phyloP scores from a whole-genome alignment of 2,329 filamentous ascomycete species.

The Phialophora macrospora region DNA sequence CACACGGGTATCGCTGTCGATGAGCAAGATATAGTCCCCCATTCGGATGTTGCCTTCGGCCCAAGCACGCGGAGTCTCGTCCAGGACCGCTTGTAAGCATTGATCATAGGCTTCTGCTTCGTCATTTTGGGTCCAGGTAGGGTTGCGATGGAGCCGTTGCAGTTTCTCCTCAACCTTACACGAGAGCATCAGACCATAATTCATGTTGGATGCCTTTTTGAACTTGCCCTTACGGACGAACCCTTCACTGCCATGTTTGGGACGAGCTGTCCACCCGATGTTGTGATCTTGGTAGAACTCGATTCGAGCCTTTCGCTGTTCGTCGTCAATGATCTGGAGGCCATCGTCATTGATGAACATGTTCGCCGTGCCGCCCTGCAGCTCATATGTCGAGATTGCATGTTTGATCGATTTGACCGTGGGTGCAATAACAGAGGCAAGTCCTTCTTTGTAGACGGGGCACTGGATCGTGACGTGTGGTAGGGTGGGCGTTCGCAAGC shows the following conservation, averaged over 20 bases:
- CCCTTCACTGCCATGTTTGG: slow-evolving; percentile 64
- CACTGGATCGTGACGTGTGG: slow-evolving; percentile 74
- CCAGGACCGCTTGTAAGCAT: slow-evolving; percentile 53
- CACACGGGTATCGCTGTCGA: slow-evolving; percentile 72
- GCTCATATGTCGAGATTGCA: slow-evolving; percentile 64
- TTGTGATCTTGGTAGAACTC: slow-evolving; percentile 57
- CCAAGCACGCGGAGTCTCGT: slow-evolving; percentile 63
- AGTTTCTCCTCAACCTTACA: slow-evolving; percentile 67
- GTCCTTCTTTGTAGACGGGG: slow-evolving; percentile 85
- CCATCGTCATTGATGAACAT: slow-evolving; percentile 50
- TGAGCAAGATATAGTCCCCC: slow-evolving; percentile 76
- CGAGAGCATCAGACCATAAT: slow-evolving; percentile 68
- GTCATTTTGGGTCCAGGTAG: slow-evolving; percentile 53
- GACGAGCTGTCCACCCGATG: slow-evolving; percentile 57
- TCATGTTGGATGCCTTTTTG: slow-evolving; percentile 79
- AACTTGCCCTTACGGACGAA: slow-evolving; percentile 64
- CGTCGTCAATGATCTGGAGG: slow-evolving; percentile 47
- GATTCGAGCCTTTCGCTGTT: slow-evolving; percentile 51
- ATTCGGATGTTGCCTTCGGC: slow-evolving; percentile 85
- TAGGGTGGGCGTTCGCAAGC: slow-evolving; percentile 57
- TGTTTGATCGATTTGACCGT: slow-evolving; percentile 62
- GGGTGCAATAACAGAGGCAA: slow-evolving; percentile 67
- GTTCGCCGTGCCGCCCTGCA: slow-evolving; percentile 54
- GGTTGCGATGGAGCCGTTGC: slow-evolving; percentile 10
- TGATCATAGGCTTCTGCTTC: slow-evolving; percentile 50